These are phyloP conservation scores for Sugiyamaella pinicola DNA, from an alignment of 1,139 yeast species.

Conservation along the genomic window DNA sequence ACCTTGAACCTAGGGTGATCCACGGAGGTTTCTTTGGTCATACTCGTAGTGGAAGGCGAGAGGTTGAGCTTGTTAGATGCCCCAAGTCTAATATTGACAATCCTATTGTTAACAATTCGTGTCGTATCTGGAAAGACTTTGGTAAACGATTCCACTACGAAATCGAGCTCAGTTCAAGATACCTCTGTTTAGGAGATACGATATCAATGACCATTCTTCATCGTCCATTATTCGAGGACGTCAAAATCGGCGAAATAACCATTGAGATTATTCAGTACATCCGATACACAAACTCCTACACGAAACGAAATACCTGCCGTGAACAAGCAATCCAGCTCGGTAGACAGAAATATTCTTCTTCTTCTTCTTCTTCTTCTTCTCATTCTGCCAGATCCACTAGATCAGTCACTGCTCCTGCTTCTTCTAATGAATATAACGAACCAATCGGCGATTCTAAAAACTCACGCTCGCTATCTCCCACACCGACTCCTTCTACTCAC, in stretches of 20 bases:
- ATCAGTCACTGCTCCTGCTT: neutral
- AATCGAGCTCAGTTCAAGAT: constrained; percentile 8
- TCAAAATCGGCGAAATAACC: constrained; percentile 1
- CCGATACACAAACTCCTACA: constrained; percentile 5
- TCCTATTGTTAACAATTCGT: constrained; percentile 59
- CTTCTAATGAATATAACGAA: neutral
- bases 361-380: no score
- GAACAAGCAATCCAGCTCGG: constrained; percentile 5
- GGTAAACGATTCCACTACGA: constrained; percentile 4
- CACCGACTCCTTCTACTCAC: neutral
- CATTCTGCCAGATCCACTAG: no score
- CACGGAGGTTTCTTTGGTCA: constrained; percentile 40
- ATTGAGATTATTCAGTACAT: constrained; percentile 6
- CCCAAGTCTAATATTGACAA: constrained; percentile 80
- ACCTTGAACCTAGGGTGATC: constrained; percentile 38
- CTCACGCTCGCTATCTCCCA: neutral
- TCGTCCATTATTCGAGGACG: neutral
- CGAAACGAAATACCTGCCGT: constrained; percentile 8
- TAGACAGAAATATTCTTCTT: constrained; percentile 3
- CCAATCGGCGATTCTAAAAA: neutral
- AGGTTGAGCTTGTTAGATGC: constrained; percentile 58
- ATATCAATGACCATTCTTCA: constrained; percentile 1
- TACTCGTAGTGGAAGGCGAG: constrained; percentile 38
- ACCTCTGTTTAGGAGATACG: constrained; percentile 7
- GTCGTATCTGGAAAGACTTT: constrained; percentile 9